phyloP scores from a whole-genome alignment of 176 grass and related monocot species.

The Poa pratensis region DNA sequence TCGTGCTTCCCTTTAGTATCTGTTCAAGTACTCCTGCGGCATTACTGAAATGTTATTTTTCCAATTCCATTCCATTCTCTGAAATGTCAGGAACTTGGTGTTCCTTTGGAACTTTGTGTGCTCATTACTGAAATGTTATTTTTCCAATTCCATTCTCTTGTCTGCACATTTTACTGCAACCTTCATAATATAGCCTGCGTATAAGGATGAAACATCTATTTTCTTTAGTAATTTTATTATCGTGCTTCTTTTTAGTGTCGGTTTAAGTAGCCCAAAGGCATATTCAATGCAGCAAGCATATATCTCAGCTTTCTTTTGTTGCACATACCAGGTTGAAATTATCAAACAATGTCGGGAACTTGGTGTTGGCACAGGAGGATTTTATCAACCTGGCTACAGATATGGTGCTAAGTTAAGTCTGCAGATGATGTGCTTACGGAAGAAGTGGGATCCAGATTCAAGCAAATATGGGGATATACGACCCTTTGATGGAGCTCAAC shows the following conservation, averaged over 20 bases:
- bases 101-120: neutral
- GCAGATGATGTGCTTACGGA: slow-evolving; percentile 69
- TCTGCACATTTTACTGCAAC: neutral
- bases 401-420: slow-evolving; percentile 51
- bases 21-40: neutral
- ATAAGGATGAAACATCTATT: neutral
- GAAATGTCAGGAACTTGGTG: no score
- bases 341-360: slow-evolving; percentile 50
- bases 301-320: neutral
- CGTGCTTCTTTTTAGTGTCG: no score
- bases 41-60: no score
- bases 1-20: neutral
- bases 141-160: neutral
- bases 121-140: neutral
- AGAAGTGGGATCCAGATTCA: slow-evolving; percentile 67
- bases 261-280: neutral
- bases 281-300: neutral
- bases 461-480: slow-evolving; percentile 35
- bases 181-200: neutral
- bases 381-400: slow-evolving; percentile 63
- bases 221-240: neutral
- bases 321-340: slow-evolving; percentile 53
- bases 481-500: slow-evolving; percentile 42
- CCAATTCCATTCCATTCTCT: no score
- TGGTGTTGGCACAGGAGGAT: slow-evolving; percentile 54